Conservation (phyloP, 805 yeast genomes). For the Wickerhamiella parazyma region DNA sequence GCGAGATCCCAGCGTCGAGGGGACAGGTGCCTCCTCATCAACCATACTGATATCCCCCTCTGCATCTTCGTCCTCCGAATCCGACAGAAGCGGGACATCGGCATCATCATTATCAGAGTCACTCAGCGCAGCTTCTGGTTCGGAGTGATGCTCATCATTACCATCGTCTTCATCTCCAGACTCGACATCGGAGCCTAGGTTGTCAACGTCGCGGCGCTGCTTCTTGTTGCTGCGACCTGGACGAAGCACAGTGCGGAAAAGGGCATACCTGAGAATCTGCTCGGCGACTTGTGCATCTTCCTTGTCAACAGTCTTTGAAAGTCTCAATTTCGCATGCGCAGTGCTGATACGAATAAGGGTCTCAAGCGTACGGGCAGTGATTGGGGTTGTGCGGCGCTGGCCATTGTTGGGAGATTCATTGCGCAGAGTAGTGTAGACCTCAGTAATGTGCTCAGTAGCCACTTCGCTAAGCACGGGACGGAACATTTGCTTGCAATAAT, state of each 20-base stretch:
- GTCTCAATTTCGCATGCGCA: slow-evolving; percentile 93
- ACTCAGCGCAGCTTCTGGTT: slow-evolving; percentile 23
- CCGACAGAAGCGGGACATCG: slow-evolving; percentile 21
- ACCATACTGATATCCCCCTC: slow-evolving; percentile 22
- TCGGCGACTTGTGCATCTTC: slow-evolving; percentile 81
- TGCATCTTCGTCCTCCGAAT: slow-evolving; percentile 29
- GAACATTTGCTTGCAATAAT: slow-evolving; percentile 81
- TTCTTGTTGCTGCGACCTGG: slow-evolving; percentile 22
- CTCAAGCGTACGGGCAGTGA: slow-evolving; percentile 96
- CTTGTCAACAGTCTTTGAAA: slow-evolving; percentile 58
- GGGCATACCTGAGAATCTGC: slow-evolving; percentile 66
- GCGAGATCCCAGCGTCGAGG: background rate
- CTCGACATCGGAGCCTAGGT: slow-evolving; percentile 15
- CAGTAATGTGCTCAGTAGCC: slow-evolving; percentile 72
- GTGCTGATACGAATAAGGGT: slow-evolving; percentile 88
- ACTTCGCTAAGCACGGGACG: slow-evolving; percentile 64
- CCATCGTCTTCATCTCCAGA: slow-evolving; percentile 22
- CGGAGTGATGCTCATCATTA: slow-evolving; percentile 34
- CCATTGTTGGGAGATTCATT: slow-evolving; percentile 43
- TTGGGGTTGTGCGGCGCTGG: slow-evolving; percentile 65
- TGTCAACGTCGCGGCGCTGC: slow-evolving; percentile 17
- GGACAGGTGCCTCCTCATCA: slow-evolving; percentile 2
- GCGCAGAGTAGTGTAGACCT: slow-evolving; percentile 66
- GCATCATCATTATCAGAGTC: slow-evolving; percentile 34
- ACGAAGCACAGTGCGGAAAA: slow-evolving; percentile 59